Base-by-base conservation (phyloP, 1,284 basidiomycete genomes). In the Leccinum pachyderme region DNA sequence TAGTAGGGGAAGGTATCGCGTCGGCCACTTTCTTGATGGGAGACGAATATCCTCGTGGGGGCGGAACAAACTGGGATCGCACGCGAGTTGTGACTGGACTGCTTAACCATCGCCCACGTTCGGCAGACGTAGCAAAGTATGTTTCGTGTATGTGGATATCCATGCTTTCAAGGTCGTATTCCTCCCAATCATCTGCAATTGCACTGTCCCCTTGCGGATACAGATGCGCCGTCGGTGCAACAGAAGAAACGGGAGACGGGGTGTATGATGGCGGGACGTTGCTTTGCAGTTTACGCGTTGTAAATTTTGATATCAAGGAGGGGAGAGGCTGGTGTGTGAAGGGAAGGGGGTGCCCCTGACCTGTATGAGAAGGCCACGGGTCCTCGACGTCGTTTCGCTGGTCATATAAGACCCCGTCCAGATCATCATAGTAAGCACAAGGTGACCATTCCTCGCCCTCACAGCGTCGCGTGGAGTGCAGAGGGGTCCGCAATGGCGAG, bases 41-140 rank as follows among this genome's bases (percentile, higher is more conserved):
- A 0, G 67, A 72, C 2, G 78, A 77, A 59, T 74, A 54, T 7
- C 62, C 71, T 12, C 72, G 69, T 61, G 46, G 64, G 41, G 50
- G 63, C 56, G 43, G 60, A 51, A 45, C 58, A 2, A 47, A 41
- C 27, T 57, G 52, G 1, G 66, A 46, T 32, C 58, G 66, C 18
- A 52, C 50, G 18, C 59, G 59, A 18, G 67, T 28, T 0, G 72
- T 68, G 27, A 75, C 63, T 2, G 79, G 79, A 57, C 81, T 80
- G 47, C 68, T 78, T 59, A 73, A 70, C 80, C 80, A 82, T 48
- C 74, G 73, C 11, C 81, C 80, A 46, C 80, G 79, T 59, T 82
- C 81, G 4, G 77, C 74, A 46, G 80, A 82, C 15, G 73, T 73
- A 37, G 73, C 71, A 60, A 81, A 82, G 58, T 73, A 80, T 7